These are phyloP conservation scores for Calonectria honghensis DNA, from an alignment of 2,329 filamentous ascomycete species.

Conservation along the genomic window DNA sequence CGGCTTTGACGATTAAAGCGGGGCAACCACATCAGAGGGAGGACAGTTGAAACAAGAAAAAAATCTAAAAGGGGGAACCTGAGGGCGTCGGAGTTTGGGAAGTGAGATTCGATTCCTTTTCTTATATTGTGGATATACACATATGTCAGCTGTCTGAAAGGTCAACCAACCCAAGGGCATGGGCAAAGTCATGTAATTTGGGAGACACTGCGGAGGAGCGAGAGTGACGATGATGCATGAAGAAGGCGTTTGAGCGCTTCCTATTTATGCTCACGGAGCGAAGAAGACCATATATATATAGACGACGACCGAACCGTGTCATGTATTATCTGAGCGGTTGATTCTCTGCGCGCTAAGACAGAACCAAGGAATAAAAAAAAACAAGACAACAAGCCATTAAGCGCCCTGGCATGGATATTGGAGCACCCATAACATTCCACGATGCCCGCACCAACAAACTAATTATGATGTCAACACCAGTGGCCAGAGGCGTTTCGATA, in stretches of 20 bases:
- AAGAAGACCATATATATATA: conserved; percentile 22
- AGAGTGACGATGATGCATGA: conserved; percentile 7
- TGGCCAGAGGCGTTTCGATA: conserved; percentile 19
- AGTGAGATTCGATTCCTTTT: conserved; percentile 26
- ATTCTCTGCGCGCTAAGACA: conserved; percentile 1
- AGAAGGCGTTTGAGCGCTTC: conserved; percentile 8
- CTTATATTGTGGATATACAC: conserved; percentile 27
- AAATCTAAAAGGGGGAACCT: conserved; percentile 25
- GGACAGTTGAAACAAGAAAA: conserved; percentile 13
- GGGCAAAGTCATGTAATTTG: conserved; percentile 21
- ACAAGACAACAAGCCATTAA: not conserved
- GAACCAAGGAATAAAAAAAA: conserved; percentile 19
- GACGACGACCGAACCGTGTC: conserved; percentile 27
- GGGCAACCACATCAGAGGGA: not conserved
- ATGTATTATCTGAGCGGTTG: conserved; percentile 30
- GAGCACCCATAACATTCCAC: not conserved
- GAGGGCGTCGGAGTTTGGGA: conserved; percentile 37
- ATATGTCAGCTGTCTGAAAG: conserved; percentile 15
- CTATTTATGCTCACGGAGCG: conserved; percentile 23
- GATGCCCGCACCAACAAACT: not conserved
- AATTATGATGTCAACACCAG: conserved; percentile 27
- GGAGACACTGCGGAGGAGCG: not conserved
- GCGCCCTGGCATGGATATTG: not conserved
- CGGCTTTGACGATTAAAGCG: conserved; percentile 62
- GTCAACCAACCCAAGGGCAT: conserved; percentile 20